phyloP scores from a whole-genome alignment of 257 asterid species.

The Solanum dulcamara region DNA sequence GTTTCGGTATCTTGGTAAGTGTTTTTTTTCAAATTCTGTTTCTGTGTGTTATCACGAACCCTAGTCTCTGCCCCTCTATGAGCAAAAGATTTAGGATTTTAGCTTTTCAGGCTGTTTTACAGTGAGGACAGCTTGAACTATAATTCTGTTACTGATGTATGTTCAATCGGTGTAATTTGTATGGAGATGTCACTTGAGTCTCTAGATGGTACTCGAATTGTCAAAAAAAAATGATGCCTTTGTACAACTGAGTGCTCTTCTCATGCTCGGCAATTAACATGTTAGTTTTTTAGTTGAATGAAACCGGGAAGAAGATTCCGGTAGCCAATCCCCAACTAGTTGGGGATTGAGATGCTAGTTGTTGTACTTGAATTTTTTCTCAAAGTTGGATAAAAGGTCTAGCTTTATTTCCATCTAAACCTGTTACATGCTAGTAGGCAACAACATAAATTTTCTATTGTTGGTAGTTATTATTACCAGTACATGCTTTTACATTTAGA shows the following conservation, averaged over 20 bases:
- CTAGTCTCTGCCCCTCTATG: not conserved
- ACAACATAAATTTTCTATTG: not conserved
- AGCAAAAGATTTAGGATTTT: not conserved
- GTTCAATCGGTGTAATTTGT: not conserved
- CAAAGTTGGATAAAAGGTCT: not conserved
- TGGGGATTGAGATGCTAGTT: not conserved
- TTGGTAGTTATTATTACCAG: not conserved
- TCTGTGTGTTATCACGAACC: conserved; percentile 6
- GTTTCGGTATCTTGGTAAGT: conserved; percentile 20
- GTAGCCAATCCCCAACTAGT: not conserved
- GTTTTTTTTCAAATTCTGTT: not conserved
- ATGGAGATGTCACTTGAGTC: not conserved
- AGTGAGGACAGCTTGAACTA: not conserved
- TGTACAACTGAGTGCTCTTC: not conserved
- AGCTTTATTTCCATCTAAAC: not conserved
- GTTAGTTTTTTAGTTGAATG: not conserved
- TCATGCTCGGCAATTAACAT: not conserved
- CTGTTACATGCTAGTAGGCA: not conserved
- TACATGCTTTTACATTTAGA: not conserved
- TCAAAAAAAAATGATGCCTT: not conserved
- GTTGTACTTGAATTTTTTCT: not conserved
- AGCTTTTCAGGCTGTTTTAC: not conserved
- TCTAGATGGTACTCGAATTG: not conserved
- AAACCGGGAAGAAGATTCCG: not conserved
- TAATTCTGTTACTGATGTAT: not conserved